Base-by-base conservation (phyloP, 192 early-diverging fungal species). In the Coemansia sp. region DNA sequence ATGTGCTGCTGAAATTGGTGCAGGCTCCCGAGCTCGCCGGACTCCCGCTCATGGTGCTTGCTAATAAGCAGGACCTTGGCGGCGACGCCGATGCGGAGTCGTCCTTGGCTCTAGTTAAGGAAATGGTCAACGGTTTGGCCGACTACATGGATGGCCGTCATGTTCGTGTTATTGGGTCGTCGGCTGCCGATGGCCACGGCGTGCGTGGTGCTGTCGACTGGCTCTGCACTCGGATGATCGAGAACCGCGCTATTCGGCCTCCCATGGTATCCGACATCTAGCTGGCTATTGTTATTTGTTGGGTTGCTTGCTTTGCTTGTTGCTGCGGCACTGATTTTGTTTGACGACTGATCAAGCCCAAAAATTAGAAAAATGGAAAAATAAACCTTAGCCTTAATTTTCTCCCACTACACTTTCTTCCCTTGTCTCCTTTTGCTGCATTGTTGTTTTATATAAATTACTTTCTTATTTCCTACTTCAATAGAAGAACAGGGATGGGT, bases 21-120 rank as follows among this genome's bases (percentile, higher is more conserved):
- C 84, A 82, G 44, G 90, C 88, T 32, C 88, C 92, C 61, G 85
- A 78, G 19, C 85, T 93, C 16, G 91, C 91, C 46, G 91, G 93
- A 0, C 85, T 99, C 4, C 97, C 97, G 9, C 77, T 99, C 9
- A 77, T 99, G 46, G 94, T 99, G 84, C 69, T 98, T 59, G 94
- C 95, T 12, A 99, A 97, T 76, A 99, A 99, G 68, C 90, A 94
- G 73, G 97, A 99, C 74, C 62, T 89, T 25, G 70, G 82, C n/a
- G 32, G 0, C 1, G 4, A 32, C 32, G 32, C 32, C 32, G 86
- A 85, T 20, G 89, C 91, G 0, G 67, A 91, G 43, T 22, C 51
- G 12, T 74, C 79, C 20, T 80, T 98, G 38, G 92, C 93, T 20
- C 85, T 92, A 41, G 88, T 97, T 67, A 95, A 98, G 72, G 94